Percentiles rank a stretch among this genome's conserved stretches.
phyloP scores from a whole-genome alignment of 2,329 filamentous ascomycete species.

The Grosmannia penicillata region DNA sequence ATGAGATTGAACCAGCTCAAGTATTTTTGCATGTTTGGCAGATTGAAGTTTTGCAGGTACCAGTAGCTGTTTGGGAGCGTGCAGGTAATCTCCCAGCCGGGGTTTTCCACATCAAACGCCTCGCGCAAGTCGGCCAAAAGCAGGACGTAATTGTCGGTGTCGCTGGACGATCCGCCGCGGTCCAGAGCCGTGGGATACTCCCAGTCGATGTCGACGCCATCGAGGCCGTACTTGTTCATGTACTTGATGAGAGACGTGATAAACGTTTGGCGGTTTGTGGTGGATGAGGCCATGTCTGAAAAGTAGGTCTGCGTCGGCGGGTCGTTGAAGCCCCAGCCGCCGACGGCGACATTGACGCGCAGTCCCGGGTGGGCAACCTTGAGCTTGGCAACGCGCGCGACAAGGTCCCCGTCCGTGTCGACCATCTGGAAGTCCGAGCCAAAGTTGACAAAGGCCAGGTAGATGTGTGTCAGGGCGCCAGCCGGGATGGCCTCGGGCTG shows the following conservation, averaged over 20 bases:
- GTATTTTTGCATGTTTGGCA: conserved; percentile 10
- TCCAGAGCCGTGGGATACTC: conserved; percentile 9
- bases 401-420: too few species aligned
- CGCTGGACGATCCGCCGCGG: conserved; percentile 8
- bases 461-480: conserved; percentile 17
- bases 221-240: conserved; percentile 9
- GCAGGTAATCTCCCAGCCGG: neutral
- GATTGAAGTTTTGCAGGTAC: conserved; percentile 7
- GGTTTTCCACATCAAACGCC: neutral
- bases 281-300: conserved; percentile 8
- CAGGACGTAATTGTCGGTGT: conserved; percentile 7
- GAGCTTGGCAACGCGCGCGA: too few species aligned
- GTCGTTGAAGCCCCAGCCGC: conserved; percentile 19
- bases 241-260: conserved; percentile 2
- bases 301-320: conserved; percentile 8
- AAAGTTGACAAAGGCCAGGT: conserved; percentile 20
- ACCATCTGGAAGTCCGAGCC: too few species aligned
- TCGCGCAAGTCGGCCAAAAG: conserved; percentile 1
- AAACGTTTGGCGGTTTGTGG: conserved; percentile 8
- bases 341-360: too few species aligned
- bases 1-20: conserved; percentile 8
- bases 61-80: conserved; percentile 8
- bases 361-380: too few species aligned
- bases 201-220: conserved; percentile 8
- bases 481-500: conserved; percentile 13